These are phyloP conservation scores for Helminthosporium solani DNA, from an alignment of 2,329 filamentous ascomycete species.

Conservation along the genomic window DNA sequence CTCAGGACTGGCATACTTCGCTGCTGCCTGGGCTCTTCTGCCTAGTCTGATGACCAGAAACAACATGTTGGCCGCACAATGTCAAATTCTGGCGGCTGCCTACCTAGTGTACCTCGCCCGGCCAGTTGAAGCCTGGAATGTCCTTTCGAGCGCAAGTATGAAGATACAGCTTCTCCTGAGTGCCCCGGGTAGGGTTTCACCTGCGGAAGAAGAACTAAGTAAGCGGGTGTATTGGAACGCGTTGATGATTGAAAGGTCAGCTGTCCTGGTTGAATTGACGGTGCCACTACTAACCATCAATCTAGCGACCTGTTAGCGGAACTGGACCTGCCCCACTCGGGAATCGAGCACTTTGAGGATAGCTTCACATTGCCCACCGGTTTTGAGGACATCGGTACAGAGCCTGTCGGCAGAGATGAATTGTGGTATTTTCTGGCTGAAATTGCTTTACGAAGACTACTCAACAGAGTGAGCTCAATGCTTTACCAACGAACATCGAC, in stretches of 20 bases:
- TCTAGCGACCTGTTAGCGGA: slow-evolving; percentile 69
- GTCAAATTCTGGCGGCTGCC: slow-evolving; percentile 75
- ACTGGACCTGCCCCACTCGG: slow-evolving; percentile 77
- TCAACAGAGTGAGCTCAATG: slow-evolving; percentile 77
- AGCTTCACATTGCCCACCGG: slow-evolving; percentile 74
- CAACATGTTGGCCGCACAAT: slow-evolving; percentile 75
- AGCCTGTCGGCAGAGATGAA: slow-evolving; percentile 70
- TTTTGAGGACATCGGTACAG: slow-evolving; percentile 69
- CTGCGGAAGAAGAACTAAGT: slow-evolving; percentile 69
- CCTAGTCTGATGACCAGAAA: slow-evolving; percentile 79
- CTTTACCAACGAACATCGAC: slow-evolving; percentile 68
- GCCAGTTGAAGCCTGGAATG: slow-evolving; percentile 78
- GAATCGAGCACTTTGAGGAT: slow-evolving; percentile 80
- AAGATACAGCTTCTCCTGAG: slow-evolving; percentile 78
- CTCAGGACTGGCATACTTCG: slow-evolving; percentile 76
- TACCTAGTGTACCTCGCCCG: slow-evolving; percentile 82
- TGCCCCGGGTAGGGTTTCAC: slow-evolving; percentile 68
- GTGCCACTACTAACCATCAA: slow-evolving; percentile 1
- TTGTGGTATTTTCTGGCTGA: slow-evolving; percentile 86
- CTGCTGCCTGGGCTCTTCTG: slow-evolving; percentile 74
- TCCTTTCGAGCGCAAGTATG: slow-evolving; percentile 76
- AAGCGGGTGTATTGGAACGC: slow-evolving; percentile 85
- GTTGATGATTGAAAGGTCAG: slow-evolving; percentile 68
- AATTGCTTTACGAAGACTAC: slow-evolving; percentile 72
- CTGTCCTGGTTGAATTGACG: background rate